Conservation (phyloP, 495 filamentous ascomycete genomes). For the Sordaria brevicollis region DNA sequence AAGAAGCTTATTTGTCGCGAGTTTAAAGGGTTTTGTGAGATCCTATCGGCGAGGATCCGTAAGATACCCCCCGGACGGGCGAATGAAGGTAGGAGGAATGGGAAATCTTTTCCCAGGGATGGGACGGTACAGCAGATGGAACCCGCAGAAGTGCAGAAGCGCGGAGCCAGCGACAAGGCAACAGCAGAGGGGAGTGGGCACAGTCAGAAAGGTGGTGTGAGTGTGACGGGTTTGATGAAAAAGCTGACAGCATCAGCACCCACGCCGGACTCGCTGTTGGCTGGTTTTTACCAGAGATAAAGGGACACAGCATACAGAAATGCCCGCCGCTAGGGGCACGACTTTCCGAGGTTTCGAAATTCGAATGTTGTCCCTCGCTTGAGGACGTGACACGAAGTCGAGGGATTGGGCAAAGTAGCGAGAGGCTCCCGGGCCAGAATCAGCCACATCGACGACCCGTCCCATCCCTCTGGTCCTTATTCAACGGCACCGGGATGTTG, state of each 20-base stretch:
- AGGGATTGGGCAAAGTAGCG: background rate
- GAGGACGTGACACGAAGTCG: background rate
- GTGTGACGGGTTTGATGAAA: background rate
- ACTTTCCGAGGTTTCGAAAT: background rate
- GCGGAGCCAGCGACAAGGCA: background rate
- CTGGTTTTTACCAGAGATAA: background rate
- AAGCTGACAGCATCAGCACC: background rate
- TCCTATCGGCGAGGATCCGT: background rate
- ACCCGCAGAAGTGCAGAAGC: too few species aligned
- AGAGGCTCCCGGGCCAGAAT: background rate
- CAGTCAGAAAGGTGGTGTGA: background rate
- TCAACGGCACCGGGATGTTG: background rate
- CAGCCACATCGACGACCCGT: background rate
- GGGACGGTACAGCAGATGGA: too few species aligned
- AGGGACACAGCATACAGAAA: background rate
- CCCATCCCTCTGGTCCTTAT: background rate
- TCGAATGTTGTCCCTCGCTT: background rate
- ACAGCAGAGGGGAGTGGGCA: background rate
- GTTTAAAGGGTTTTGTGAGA: background rate
- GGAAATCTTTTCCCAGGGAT: background rate
- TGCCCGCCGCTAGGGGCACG: background rate
- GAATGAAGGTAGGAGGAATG: background rate
- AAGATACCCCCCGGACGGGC: background rate
- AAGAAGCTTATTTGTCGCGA: background rate
- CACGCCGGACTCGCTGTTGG: background rate